Evolutionary conservation across 768 basidiomycete genomes (phyloP).

Genomic region (Pleurotus sapidus): DNA sequence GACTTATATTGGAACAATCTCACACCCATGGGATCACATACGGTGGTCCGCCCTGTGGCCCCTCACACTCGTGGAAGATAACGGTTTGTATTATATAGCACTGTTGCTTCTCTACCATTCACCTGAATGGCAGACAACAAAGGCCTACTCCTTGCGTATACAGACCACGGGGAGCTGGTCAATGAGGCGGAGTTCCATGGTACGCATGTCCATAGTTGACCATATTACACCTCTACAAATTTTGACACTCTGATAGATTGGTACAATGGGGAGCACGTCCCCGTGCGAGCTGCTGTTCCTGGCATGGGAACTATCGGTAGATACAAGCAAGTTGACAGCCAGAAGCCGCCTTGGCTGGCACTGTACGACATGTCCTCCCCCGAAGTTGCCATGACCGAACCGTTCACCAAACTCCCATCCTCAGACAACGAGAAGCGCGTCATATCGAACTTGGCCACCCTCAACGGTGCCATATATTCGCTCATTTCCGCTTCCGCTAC

Average conservation of each 20-base stretch:
- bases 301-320: slow-evolving; percentile 23
- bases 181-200: slow-evolving; percentile 27
- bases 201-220: slow-evolving; percentile 3
- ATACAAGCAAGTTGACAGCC: slow-evolving; percentile 23
- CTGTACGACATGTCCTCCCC: slow-evolving; percentile 25
- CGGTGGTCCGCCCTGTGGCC: no score
- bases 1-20: no score
- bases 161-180: slow-evolving; percentile 22
- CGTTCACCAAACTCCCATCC: slow-evolving; percentile 18
- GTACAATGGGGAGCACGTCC: slow-evolving; percentile 31
- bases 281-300: slow-evolving; percentile 24
- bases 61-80: no score
- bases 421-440: slow-evolving; percentile 22
- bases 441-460: slow-evolving; percentile 18
- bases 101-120: no score
- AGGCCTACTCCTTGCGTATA: slow-evolving; percentile 28
- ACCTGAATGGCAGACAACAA: background rate
- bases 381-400: slow-evolving; percentile 18
- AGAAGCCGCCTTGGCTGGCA: slow-evolving; percentile 25
- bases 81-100: no score
- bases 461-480: slow-evolving; percentile 24
- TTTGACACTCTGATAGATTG: slow-evolving; percentile 20
- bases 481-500: slow-evolving; percentile 11
- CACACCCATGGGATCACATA: no score
- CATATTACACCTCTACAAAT: background rate